A percentile compares a stretch with the other conserved stretches of the same genome.
Evolutionary conservation across 2,329 filamentous ascomycete genomes (phyloP).

Genomic region (Beauveria brongniartii): DNA sequence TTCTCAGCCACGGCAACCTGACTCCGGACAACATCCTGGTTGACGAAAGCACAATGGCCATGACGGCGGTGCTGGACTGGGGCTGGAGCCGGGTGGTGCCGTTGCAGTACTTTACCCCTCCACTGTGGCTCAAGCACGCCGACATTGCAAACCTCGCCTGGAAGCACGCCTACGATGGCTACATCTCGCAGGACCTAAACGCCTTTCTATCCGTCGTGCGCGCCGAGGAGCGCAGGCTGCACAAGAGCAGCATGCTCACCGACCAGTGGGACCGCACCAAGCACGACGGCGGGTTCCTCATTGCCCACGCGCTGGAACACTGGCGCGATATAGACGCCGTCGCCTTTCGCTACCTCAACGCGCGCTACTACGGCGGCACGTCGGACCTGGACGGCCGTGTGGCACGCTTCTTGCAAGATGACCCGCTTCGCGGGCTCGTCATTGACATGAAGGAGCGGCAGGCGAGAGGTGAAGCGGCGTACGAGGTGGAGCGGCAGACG

Average conservation of each 20-base stretch:
- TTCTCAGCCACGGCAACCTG: constrained; percentile 20
- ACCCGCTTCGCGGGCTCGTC: background rate
- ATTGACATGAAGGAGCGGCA: constrained; percentile 2
- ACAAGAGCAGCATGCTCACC: background rate
- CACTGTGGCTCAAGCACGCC: constrained; percentile 9
- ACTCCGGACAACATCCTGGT: constrained; percentile 16
- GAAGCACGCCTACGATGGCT: constrained; percentile 5
- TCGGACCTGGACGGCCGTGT: background rate
- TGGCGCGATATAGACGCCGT: constrained; percentile 10
- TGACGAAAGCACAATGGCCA: constrained; percentile 11
- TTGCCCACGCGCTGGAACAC: constrained; percentile 9
- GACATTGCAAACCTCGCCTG: background rate
- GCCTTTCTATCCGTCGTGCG: background rate
- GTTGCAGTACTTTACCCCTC: constrained; percentile 14
- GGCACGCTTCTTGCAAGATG: background rate
- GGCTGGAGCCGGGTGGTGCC: constrained; percentile 18
- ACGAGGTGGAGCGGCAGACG: background rate
- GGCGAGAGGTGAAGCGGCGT: background rate
- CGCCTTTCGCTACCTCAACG: constrained; percentile 20
- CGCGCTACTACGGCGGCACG: constrained; percentile 7
- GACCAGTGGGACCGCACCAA: constrained; percentile 10
- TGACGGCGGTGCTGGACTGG: constrained; percentile 15
- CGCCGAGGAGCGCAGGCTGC: background rate
- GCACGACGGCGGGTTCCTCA: constrained; percentile 7
- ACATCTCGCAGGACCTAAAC: background rate